Base-by-base conservation (phyloP, 192 early-diverging fungal genomes). In the Coemansia sp. region DNA sequence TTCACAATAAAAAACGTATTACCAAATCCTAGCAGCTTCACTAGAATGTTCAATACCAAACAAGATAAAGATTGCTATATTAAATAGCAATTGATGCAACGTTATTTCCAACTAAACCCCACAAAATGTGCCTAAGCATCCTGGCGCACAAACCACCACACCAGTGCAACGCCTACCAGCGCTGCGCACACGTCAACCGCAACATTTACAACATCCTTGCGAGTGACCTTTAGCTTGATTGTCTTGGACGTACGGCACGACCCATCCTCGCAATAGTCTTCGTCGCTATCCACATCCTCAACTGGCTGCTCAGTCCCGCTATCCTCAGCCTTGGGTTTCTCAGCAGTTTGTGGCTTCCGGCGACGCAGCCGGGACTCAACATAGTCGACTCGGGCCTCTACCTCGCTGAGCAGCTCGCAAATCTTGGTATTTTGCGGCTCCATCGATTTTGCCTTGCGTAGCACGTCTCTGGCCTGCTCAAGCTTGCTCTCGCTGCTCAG, bases 211-310 rank as follows among this genome's bases (percentile, higher is more conserved):
- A 78, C 53, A 21, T 82, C 62, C 27, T 70, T 71, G 47, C 80
- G 80, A 2, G 80, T 69, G n/a, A 82, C 43, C 29, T 41, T 69
- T 6, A 78, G 56, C 60, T 71, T 70, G 65, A 82, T 60, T 60
- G 66, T 82, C 41, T 62, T 73, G 7, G 76, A 65, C 22, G 75
- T 65, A 37, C 70, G 63, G 59, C 75, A 76, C 37, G 66, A 54
- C 8, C 69, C 72, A 27, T 82, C 80, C 23, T 67, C 67, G 39
- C 76, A 76, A 48, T 78, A 69, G 38, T 78, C 76, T 41, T 82
- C 80, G 22, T 82, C 80, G 55, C 76, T 76, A 35, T 78, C 80
- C 19, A 78, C 80, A 21, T 78, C 75, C 53, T 82, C 80, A 0
- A 64, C 72, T 0, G 59, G 56, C 11, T n/a, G 52, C 32, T 73